Conservation (phyloP, 306 rosid genomes). For the Castanospermum australe region DNA sequence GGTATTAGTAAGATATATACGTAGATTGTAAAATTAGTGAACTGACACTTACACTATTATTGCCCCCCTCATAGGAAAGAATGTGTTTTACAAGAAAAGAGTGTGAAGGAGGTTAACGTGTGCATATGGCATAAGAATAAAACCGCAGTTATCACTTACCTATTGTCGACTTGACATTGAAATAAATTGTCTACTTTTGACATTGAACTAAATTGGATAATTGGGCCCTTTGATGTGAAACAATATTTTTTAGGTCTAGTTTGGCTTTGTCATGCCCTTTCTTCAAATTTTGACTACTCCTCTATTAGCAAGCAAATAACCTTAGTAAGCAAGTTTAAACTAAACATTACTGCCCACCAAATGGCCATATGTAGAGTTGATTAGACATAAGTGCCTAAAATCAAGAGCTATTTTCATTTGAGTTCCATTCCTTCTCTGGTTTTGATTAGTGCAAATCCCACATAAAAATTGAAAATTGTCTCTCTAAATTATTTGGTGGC, state of each 20-base stretch:
- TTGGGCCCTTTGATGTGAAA: not conserved
- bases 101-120: not conserved
- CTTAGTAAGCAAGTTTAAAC: not conserved
- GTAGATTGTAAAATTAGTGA: slow-evolving; percentile 6
- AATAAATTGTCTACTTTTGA: too few relatives aligned
- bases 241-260: not conserved
- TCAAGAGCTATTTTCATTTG: not conserved
- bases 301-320: not conserved
- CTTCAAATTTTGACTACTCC: not conserved
- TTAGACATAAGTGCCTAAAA: not conserved
- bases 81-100: slow-evolving; percentile 1
- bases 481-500: not conserved
- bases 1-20: not conserved
- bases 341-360: not conserved
- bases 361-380: not conserved
- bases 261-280: not conserved
- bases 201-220: not conserved
- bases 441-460: not conserved
- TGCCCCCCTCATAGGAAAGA: not conserved
- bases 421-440: not conserved
- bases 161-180: not conserved
- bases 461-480: too few relatives aligned
- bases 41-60: not conserved
- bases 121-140: not conserved
- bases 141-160: not conserved